Base-by-base conservation (phyloP, 208 protist species). In the Tritrichomonas musculus region DNA sequence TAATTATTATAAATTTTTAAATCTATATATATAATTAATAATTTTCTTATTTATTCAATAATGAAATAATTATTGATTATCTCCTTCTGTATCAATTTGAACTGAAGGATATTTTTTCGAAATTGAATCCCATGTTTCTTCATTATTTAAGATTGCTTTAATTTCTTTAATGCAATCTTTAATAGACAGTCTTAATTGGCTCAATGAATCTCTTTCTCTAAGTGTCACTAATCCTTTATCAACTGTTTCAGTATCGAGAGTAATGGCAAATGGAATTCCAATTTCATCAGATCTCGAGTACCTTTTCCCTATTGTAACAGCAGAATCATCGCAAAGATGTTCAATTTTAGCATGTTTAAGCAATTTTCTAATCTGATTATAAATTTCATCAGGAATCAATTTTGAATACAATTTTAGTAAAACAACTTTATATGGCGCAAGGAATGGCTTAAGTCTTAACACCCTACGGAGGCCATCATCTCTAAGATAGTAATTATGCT, bases 201-300 rank as follows among this genome's bases (percentile, higher is more conserved):
- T 72, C 64, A 72, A 36, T 30, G 64, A 72, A 65, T 94, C 94
- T 8, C 94, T 33, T 77, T 94, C 94, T 60, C 94, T 66, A 93
- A 94, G 94, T 33, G 94, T 94, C 13, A 94, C 93, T 39, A 53
- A 77, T 20, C 93, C 17, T 27, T 94, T 93, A 14, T 94, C 55
- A 9, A 93, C 11, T 69, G 93, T 94, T 47, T 94, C 69, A 53
- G 47, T 64, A 92, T 94, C 94, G 41, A 94, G 57, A 44, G 92
- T 57, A 39, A 94, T 55, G 41, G 11, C 2, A 47, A 93, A 94
- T n/a, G 93, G 93, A 33, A 94, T 73, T 44, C 55, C 57, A 22
- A 94, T 84, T 75, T 94, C 93, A 77, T 94, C 94, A 93, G 93
- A 47, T 39, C 93, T 53, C 33, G 94, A 69, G 66, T 94, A 94